Evolutionary conservation across 768 basidiomycete species (phyloP).

Genomic region (Mycena venus): DNA sequence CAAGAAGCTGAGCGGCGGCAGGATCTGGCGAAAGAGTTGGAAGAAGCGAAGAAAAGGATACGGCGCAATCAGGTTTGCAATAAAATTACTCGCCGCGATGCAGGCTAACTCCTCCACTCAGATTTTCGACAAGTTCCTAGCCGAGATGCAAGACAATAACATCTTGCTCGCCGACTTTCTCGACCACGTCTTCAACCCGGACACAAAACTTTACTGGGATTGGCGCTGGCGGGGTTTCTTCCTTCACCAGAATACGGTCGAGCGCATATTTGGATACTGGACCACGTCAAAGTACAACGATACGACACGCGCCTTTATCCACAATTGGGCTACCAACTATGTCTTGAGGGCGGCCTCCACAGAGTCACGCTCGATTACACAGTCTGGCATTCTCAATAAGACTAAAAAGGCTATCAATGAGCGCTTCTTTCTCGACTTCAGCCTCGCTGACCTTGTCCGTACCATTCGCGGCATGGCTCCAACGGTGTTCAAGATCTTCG

Average conservation of each 20-base stretch:
- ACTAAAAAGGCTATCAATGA: not conserved
- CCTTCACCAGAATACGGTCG: not conserved
- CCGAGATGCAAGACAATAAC: no score
- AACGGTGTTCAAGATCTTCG: not conserved
- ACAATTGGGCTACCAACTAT: not conserved
- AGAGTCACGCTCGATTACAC: not conserved
- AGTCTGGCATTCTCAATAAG: not conserved
- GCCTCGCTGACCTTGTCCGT: not conserved
- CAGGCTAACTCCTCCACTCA: no score
- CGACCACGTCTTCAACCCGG: no score
- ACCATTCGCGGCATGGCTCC: not conserved
- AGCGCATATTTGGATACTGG: no score
- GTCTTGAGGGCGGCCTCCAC: not conserved
- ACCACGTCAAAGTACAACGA: not conserved
- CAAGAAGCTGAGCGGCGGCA: no score
- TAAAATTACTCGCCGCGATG: no score
- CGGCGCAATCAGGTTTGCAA: no score
- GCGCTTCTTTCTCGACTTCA: not conserved
- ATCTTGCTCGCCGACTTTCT: no score
- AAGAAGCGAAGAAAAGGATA: no score
- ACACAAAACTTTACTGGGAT: no score
- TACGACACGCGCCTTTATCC: not conserved
- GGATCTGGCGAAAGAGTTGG: no score
- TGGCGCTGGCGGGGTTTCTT: not conserved
- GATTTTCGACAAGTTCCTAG: no score